Percentiles rank a stretch among this genome's conserved stretches.
These are phyloP conservation scores for Podospora didyma DNA, from an alignment of 495 filamentous ascomycete genomes.

Conservation along the genomic window DNA sequence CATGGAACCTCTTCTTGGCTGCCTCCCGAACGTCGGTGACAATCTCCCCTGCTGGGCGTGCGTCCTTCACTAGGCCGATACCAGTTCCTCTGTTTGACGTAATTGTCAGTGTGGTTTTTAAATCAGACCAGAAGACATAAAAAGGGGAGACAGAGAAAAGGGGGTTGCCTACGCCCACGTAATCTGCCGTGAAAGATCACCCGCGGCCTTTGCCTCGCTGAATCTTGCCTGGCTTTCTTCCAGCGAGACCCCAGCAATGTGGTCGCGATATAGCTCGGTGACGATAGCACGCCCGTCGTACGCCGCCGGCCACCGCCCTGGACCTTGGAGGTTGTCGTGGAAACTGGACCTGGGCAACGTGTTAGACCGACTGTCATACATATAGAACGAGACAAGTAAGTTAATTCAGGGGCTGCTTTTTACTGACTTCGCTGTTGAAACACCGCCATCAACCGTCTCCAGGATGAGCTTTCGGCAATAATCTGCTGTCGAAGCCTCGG, in stretches of 20 bases:
- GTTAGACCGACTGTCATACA: neutral
- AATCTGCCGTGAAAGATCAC: slow-evolving; percentile 29
- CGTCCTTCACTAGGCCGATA: slow-evolving; percentile 61
- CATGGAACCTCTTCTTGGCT: slow-evolving; percentile 49
- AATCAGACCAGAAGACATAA: neutral
- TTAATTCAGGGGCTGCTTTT: neutral
- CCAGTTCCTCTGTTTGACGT: slow-evolving; percentile 36
- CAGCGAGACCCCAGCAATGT: slow-evolving; percentile 48
- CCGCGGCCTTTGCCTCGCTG: slow-evolving; percentile 41
- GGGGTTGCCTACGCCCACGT: slow-evolving; percentile 51
- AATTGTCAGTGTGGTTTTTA: neutral
- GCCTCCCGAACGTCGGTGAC: slow-evolving; percentile 65
- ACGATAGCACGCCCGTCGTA: slow-evolving; percentile 65
- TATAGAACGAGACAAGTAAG: neutral
- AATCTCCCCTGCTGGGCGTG: slow-evolving; percentile 67
- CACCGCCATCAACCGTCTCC: slow-evolving; percentile 58
- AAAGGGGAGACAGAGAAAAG: neutral
- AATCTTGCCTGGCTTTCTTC: slow-evolving; percentile 56
- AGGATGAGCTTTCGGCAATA: slow-evolving; percentile 62
- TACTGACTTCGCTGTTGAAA: slow-evolving; percentile 53
- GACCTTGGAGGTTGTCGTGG: slow-evolving; percentile 67
- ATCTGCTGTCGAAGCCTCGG: slow-evolving; percentile 56
- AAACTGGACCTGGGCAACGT: slow-evolving; percentile 53
- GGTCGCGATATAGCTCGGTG: slow-evolving; percentile 56
- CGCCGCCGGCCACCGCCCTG: slow-evolving; percentile 57